Base-by-base conservation (phyloP, 2,329 filamentous ascomycete species). In the Fusarium sp. region DNA sequence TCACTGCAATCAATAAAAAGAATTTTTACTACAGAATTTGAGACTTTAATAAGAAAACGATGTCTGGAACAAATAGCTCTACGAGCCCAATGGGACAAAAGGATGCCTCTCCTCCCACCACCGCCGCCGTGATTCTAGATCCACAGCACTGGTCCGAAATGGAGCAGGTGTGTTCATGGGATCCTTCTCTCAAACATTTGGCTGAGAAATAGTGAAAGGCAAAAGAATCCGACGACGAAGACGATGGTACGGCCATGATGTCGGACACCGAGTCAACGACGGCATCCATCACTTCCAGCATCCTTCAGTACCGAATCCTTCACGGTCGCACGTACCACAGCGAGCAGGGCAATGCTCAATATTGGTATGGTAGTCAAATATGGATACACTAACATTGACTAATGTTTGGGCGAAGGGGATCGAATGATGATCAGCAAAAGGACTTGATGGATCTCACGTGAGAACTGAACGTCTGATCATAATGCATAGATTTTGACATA, bases 381-480 rank as follows among this genome's bases (percentile, higher is more conserved):
- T n/a, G 25, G 6, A 12, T 47, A 6, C 8, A 10, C 16, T 2
- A 20, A 15, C 1, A 4, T 15, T 3, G 9, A 6, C 44, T 72
- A 20, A 68, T 11, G 2, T 1, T 2, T 11, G 18, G 3, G 1
- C 3, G 0, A 45, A 75, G 73, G 73, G 73, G 71, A 3, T 75
- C 73, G 3, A 75, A 75, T 3, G 73, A 75, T 5, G 61, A 73
- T 3, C 52, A 59, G 11, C 73, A 75, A 14, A 70, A 60, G 12
- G 68, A 75, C 2, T 40, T 75, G 8, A 75, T 75, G 69, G 73
- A 75, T 6, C 27, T 75, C 1, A 75, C 71, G 73, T 71, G 18
- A 16, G 65, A 38, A 9, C 1, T 0, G 15, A 5, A 10, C 3
- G 1, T 8, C 6, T 1, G 1, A 11, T 1, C 8, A n/a, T n/a